Conservation (phyloP, 2,329 filamentous ascomycete species). For the Claviceps africana region DNA sequence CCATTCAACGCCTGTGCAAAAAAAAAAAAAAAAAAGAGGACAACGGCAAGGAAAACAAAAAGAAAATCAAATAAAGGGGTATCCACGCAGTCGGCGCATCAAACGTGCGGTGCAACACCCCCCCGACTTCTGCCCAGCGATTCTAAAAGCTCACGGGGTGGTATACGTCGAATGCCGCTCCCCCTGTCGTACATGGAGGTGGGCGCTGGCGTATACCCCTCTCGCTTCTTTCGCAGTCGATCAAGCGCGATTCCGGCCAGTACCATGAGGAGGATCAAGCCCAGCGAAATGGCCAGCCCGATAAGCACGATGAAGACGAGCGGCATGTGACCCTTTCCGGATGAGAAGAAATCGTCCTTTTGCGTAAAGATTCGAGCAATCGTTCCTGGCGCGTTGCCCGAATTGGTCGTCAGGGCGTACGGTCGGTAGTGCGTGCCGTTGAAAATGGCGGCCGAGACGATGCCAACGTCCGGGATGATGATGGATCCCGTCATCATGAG, state of each 20-base stretch:
- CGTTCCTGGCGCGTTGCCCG: conserved; percentile 52
- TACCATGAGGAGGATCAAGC: conserved; percentile 63
- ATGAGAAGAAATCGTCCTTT: conserved; percentile 60
- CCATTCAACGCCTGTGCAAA: background rate
- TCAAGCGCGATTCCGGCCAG: conserved; percentile 62
- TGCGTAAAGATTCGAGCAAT: conserved; percentile 75
- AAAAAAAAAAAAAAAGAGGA: no score
- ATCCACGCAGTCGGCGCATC: conserved; percentile 14
- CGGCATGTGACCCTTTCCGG: conserved; percentile 44
- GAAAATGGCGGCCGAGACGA: conserved; percentile 74
- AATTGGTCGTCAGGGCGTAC: conserved; percentile 63
- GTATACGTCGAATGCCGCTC: conserved; percentile 44
- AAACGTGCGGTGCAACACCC: conserved; percentile 36
- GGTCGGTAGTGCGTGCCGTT: conserved; percentile 69
- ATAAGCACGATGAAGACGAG: conserved; percentile 71
- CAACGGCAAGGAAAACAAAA: no score
- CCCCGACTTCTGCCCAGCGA: conserved; percentile 34
- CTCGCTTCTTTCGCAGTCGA: conserved; percentile 58
- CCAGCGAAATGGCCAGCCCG: conserved; percentile 63
- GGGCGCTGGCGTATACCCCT: conserved; percentile 69
- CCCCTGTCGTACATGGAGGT: conserved; percentile 49
- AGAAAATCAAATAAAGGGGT: conserved; percentile 11
- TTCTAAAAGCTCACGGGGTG: conserved; percentile 45
- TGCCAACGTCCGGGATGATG: conserved; percentile 59
- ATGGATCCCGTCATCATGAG: conserved; percentile 80